These are phyloP conservation scores for Globisporangium iwayamae DNA, from an alignment of 352 stramenopile genomes.

Conservation along the genomic window DNA sequence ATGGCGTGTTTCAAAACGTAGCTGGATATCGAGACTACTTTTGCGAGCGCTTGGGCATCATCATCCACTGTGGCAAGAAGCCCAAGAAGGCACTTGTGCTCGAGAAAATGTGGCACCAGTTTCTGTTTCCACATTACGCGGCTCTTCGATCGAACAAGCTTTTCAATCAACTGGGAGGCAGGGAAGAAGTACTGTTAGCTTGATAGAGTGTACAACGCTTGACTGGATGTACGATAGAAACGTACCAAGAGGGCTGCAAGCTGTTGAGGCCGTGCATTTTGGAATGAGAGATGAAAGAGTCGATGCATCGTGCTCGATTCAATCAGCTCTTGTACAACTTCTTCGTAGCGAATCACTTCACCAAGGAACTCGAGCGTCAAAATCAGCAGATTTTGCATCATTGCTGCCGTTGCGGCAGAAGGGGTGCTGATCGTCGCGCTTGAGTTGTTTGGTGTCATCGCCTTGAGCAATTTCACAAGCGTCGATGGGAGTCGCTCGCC, in stretches of 20 bases:
- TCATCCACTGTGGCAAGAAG: constrained; percentile 17
- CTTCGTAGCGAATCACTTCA: constrained; percentile 27
- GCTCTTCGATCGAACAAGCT: constrained; percentile 19
- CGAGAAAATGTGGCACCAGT: constrained; percentile 24
- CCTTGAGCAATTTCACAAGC: constrained; percentile 52
- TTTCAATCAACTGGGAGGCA: constrained; percentile 24
- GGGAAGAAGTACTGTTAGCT: not conserved
- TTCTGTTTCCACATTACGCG: constrained; percentile 14
- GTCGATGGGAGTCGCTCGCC: constrained; percentile 51
- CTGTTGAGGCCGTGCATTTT: constrained; percentile 13
- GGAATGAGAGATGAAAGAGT: constrained; percentile 42
- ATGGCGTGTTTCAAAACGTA: constrained; percentile 16
- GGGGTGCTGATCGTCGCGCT: not conserved
- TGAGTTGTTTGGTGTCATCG: constrained; percentile 13
- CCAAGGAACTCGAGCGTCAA: constrained; percentile 28
- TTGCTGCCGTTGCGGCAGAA: not conserved
- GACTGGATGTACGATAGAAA: not conserved
- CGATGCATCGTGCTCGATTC: constrained; percentile 49
- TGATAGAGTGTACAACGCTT: not conserved
- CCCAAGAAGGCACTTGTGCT: constrained; percentile 24
- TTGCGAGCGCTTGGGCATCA: constrained; percentile 20
- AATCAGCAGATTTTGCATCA: constrained; percentile 17
- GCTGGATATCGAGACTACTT: constrained; percentile 20
- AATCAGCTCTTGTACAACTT: constrained; percentile 44
- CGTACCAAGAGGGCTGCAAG: constrained; percentile 19